Conservation (phyloP, 495 filamentous ascomycete genomes). For the Chaetomium cochliodes region DNA sequence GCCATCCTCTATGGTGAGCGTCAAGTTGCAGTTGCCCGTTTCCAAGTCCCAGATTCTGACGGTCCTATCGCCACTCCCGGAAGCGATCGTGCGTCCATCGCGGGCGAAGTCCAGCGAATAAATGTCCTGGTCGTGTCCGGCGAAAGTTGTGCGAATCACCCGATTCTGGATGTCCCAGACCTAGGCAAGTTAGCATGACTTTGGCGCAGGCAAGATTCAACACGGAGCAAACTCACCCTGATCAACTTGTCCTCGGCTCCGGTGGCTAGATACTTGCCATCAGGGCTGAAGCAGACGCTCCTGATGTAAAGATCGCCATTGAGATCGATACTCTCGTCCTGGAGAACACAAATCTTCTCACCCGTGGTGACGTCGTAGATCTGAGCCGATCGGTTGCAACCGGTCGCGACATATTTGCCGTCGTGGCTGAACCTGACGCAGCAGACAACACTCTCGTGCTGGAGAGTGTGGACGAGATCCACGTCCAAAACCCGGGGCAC, state of each 20-base stretch:
- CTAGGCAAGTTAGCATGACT: constrained; percentile 42
- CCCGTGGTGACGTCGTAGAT: constrained; percentile 84
- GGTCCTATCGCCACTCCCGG: constrained; percentile 82
- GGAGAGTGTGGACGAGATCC: constrained; percentile 80
- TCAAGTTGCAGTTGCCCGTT: constrained; percentile 67
- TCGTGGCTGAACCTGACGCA: constrained; percentile 88
- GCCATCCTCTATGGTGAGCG: constrained; percentile 82
- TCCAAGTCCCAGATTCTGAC: constrained; percentile 89
- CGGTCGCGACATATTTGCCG: constrained; percentile 84
- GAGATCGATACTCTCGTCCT: constrained; percentile 80
- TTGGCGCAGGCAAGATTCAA: neutral
- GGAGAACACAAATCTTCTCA: constrained; percentile 72
- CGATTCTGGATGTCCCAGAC: constrained; percentile 82
- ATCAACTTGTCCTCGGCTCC: constrained; percentile 92
- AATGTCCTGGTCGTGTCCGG: constrained; percentile 88
- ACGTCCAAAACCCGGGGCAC: constrained; percentile 82
- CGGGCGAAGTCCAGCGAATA: constrained; percentile 90
- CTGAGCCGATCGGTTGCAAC: constrained; percentile 84
- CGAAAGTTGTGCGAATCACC: constrained; percentile 77
- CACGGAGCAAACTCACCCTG: constrained; percentile 56
- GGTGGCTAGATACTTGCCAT: constrained; percentile 84
- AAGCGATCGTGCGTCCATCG: constrained; percentile 84
- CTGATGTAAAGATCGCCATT: constrained; percentile 86
- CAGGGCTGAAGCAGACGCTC: constrained; percentile 90
- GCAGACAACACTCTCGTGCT: constrained; percentile 86